Conservation (phyloP, 2,329 filamentous ascomycete species). For the Neoascochyta sp. region DNA sequence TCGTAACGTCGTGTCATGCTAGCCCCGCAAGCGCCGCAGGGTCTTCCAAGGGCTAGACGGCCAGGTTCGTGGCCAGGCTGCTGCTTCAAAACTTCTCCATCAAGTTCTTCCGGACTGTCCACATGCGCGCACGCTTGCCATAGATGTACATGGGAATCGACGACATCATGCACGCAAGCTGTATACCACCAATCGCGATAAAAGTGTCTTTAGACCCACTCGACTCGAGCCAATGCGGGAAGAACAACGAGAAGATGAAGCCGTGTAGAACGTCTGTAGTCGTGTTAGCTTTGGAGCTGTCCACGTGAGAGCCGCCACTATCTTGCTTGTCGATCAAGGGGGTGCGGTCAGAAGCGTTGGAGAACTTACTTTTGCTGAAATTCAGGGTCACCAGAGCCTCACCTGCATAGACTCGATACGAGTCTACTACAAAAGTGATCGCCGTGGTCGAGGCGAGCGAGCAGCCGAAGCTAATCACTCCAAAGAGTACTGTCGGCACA, state of each 20-base stretch:
- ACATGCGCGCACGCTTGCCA: constrained; percentile 87
- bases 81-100: constrained; percentile 75
- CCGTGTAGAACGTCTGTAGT: constrained; percentile 73
- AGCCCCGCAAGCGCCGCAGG: too few species aligned
- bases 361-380: constrained; percentile 71
- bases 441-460: constrained; percentile 83
- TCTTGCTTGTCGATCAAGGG: too few species aligned
- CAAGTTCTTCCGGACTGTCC: constrained; percentile 81
- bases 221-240: constrained; percentile 62
- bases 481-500: constrained; percentile 90
- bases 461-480: constrained; percentile 87
- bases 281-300: constrained; percentile 6
- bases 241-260: constrained; percentile 79
- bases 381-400: constrained; percentile 93
- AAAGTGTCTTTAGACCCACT: constrained; percentile 77
- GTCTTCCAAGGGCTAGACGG: too few species aligned
- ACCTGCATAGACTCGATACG: constrained; percentile 87
- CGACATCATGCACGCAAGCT: constrained; percentile 67
- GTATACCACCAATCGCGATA: constrained; percentile 79
- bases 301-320: too few species aligned
- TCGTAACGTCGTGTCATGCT: constrained; percentile 5
- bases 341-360: too few species aligned
- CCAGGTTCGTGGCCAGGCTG: too few species aligned
- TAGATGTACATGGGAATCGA: constrained; percentile 93
- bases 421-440: constrained; percentile 92